phyloP scores from a whole-genome alignment of 2,329 filamentous ascomycete genomes.

The Ophiostoma tasmaniense region DNA sequence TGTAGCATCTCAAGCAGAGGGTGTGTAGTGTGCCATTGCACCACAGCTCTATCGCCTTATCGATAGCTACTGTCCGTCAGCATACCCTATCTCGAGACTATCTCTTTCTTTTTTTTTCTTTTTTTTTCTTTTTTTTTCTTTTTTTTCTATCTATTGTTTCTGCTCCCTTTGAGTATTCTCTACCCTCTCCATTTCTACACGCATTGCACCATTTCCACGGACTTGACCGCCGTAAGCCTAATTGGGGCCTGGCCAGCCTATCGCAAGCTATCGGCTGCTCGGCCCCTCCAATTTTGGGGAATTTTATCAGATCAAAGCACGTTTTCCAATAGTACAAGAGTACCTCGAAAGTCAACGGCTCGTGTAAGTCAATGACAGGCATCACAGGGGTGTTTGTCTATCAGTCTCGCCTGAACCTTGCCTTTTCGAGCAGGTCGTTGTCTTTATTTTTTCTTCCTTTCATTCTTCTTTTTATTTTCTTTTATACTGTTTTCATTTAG shows the following conservation, averaged over 20 bases:
- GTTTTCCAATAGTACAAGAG: background rate
- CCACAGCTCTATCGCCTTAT: background rate
- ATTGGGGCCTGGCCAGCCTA: slow-evolving; percentile 5
- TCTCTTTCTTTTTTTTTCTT: background rate
- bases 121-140: background rate
- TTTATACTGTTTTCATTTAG: background rate
- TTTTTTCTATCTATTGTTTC: background rate
- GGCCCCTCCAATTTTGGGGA: background rate
- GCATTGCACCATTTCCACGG: background rate
- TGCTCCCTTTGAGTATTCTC: background rate
- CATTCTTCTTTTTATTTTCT: too few species aligned
- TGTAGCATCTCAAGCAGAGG: too few species aligned
- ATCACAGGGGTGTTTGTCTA: background rate
- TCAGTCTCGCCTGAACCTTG: background rate
- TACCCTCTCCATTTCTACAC: background rate
- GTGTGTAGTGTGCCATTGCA: background rate
- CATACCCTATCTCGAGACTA: background rate
- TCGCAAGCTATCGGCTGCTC: slow-evolving; percentile 7
- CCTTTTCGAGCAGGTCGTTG: background rate
- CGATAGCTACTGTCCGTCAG: background rate
- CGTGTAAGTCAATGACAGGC: slow-evolving; percentile 1
- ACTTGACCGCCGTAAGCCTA: slow-evolving; percentile 1
- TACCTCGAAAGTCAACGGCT: background rate
- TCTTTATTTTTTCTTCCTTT: too few species aligned
- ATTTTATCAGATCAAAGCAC: slow-evolving; percentile 15